Evolutionary conservation across 495 filamentous ascomycete genomes (phyloP).

Genomic region (Cercophora samala): DNA sequence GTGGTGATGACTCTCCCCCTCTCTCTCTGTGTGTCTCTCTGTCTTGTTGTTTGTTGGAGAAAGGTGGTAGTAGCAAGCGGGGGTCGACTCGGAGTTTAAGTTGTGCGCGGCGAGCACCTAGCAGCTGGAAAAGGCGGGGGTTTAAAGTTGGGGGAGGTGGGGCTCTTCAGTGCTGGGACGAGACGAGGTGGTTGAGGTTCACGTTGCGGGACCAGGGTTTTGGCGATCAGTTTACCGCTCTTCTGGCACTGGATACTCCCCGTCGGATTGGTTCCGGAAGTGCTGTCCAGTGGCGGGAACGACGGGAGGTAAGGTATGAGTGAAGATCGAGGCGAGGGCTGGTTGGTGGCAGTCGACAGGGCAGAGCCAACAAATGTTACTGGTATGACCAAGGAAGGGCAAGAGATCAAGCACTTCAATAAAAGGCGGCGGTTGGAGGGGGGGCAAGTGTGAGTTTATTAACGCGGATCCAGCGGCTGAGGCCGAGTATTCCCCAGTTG

Average conservation of each 20-base stretch:
- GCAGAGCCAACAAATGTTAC: neutral
- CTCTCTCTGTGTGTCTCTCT: no score
- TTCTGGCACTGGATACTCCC: neutral
- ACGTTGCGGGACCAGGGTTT: neutral
- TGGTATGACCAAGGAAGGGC: conserved; percentile 1
- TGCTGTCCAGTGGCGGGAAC: no score
- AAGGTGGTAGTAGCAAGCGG: conserved; percentile 11
- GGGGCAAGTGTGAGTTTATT: conserved; percentile 1
- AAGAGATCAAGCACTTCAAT: neutral
- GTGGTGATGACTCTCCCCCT: conserved; percentile 5
- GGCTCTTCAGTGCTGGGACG: neutral
- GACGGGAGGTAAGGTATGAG: no score
- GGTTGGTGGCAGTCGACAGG: neutral
- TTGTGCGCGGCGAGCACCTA: conserved; percentile 16
- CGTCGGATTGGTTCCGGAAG: neutral
- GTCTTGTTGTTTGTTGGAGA: conserved; percentile 13
- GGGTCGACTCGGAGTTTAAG: conserved; percentile 24
- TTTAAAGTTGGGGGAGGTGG: conserved; percentile 18
- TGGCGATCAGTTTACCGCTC: conserved; percentile 2
- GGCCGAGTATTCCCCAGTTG: conserved; percentile 10
- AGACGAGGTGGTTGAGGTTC: neutral
- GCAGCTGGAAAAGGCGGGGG: conserved; percentile 8
- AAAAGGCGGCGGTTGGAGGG: conserved; percentile 6
- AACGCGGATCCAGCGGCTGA: conserved; percentile 13
- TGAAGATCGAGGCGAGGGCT: neutral